Conservation (phyloP, 2,329 filamentous ascomycete genomes). For the Ophiosphaerella narmari region DNA sequence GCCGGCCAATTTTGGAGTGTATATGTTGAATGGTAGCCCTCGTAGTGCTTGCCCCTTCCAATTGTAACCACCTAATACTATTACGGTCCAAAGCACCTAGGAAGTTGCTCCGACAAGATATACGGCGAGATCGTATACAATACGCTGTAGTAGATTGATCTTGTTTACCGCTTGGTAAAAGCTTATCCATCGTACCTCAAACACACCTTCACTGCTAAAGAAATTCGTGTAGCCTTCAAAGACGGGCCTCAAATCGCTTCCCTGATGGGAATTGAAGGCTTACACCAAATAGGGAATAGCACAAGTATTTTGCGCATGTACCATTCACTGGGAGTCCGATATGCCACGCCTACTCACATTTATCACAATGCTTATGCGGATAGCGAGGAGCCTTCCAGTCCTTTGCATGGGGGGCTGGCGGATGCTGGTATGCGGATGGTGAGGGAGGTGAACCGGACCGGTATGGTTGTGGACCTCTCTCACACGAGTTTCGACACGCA, state of each 20-base stretch:
- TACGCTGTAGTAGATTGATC: conserved; percentile 73
- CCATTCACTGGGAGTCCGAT: conserved; percentile 77
- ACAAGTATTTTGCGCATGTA: conserved; percentile 73
- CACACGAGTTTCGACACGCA: no score
- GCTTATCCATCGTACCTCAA: conserved; percentile 56
- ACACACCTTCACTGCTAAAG: no score
- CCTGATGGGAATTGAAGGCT: conserved; percentile 54
- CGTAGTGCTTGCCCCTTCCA: no score
- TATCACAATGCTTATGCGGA: conserved; percentile 89
- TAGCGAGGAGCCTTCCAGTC: conserved; percentile 37
- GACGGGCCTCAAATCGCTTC: conserved; percentile 32
- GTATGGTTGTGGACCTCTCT: no score
- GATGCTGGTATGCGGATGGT: no score
- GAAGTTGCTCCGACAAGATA: neutral
- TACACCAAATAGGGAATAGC: conserved; percentile 90
- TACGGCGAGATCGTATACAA: conserved; percentile 58
- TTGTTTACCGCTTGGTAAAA: conserved; percentile 64
- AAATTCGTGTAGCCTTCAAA: no score
- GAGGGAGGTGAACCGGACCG: no score
- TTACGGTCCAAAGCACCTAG: no score
- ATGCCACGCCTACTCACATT: conserved; percentile 86
- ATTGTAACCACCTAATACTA: no score
- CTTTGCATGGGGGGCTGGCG: conserved; percentile 51
- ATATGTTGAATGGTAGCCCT: conserved; percentile 65
- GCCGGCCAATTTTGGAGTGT: conserved; percentile 92